These are phyloP conservation scores for Vigna unguiculata DNA, from an alignment of 306 rosid genomes.

Conservation along the genomic window DNA sequence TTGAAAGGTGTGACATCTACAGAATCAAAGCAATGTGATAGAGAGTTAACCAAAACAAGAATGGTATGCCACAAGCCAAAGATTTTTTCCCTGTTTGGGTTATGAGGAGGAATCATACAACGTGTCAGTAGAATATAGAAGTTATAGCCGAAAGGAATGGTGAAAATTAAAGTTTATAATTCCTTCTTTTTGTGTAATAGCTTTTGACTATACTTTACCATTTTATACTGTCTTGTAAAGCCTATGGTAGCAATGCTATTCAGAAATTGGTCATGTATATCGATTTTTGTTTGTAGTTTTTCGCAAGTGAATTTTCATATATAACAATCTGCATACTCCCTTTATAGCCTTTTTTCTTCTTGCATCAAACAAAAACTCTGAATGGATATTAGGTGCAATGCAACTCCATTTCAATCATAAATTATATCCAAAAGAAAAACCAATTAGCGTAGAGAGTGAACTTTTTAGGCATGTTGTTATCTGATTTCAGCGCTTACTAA, in stretches of 20 bases:
- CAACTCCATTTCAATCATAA: slow-evolving; percentile 1
- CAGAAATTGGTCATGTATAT: slow-evolving; percentile 4
- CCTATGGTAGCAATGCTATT: background rate
- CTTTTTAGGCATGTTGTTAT: slow-evolving; percentile 17
- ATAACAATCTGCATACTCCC: background rate
- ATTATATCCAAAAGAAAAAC: background rate
- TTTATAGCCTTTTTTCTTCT: background rate
- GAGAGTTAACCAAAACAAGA: slow-evolving; percentile 47
- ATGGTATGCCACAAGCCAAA: slow-evolving; percentile 53
- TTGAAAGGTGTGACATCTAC: slow-evolving; percentile 38
- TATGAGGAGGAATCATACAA: slow-evolving; percentile 34
- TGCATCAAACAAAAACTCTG: background rate
- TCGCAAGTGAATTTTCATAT: background rate
- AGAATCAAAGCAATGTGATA: slow-evolving; percentile 27
- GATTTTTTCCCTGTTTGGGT: slow-evolving; percentile 63
- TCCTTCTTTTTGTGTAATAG: slow-evolving; percentile 11
- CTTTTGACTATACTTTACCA: background rate
- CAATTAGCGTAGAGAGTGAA: slow-evolving; percentile 4
- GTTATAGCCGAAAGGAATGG: slow-evolving; percentile 25
- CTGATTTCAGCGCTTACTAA: slow-evolving; percentile 31
- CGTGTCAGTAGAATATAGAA: slow-evolving; percentile 3
- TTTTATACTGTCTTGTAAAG: slow-evolving; percentile 1
- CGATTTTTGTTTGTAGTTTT: background rate
- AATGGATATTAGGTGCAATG: slow-evolving; percentile 4
- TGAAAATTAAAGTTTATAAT: slow-evolving; percentile 9